phyloP scores from a whole-genome alignment of 1,284 basidiomycete genomes.

The Rhodotorula mucilaginosa region DNA sequence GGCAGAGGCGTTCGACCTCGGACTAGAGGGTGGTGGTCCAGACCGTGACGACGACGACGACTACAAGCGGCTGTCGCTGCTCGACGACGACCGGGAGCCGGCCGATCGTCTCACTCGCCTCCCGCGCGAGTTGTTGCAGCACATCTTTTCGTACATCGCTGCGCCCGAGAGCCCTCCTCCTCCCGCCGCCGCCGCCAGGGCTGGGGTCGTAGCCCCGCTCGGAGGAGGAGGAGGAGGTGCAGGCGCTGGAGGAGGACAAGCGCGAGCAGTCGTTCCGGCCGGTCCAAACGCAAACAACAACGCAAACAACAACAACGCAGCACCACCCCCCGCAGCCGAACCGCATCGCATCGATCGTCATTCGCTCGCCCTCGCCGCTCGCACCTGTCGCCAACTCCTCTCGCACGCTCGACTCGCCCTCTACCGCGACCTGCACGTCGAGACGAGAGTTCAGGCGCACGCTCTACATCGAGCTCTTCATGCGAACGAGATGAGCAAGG shows the following conservation, averaged over 20 bases:
- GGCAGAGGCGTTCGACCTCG: neutral
- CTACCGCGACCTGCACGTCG: slow-evolving; percentile 30
- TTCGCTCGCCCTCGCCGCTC: slow-evolving; percentile 15
- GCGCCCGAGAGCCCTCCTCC: neutral
- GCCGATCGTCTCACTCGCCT: slow-evolving; percentile 29
- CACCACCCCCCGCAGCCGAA: neutral
- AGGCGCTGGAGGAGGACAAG: no score
- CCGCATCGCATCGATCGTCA: slow-evolving; percentile 15
- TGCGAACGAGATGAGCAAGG: slow-evolving; percentile 15
- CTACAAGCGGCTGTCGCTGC: neutral
- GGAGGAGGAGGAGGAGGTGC: no score
- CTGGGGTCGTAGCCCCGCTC: no score
- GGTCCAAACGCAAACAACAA: no score
- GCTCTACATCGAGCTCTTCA: slow-evolving; percentile 37
- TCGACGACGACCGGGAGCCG: neutral
- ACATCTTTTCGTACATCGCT: slow-evolving; percentile 26
- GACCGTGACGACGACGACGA: neutral
- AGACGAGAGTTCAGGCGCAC: slow-evolving; percentile 37
- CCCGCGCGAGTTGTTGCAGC: slow-evolving; percentile 30
- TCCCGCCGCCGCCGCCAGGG: neutral
- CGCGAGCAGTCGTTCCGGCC: no score
- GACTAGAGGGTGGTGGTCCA: neutral
- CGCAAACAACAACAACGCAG: neutral
- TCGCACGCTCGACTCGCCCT: slow-evolving; percentile 25
- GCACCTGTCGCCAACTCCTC: slow-evolving; percentile 18